Conservation (phyloP, 2,329 filamentous ascomycete genomes). For the Thielaviopsis musarum region DNA sequence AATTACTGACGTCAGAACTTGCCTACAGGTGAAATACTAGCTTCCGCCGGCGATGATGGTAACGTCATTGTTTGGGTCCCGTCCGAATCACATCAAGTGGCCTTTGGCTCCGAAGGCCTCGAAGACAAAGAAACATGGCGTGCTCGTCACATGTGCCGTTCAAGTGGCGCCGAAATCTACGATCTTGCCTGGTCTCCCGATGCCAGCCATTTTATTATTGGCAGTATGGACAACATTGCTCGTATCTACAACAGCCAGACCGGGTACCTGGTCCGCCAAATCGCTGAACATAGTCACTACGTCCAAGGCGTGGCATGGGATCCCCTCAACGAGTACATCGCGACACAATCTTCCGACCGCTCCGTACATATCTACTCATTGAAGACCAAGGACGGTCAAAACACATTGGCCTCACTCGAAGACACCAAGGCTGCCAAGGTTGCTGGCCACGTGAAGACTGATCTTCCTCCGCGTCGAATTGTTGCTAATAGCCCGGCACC, state of each 20-base stretch:
- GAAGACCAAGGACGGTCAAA: slow-evolving; percentile 91
- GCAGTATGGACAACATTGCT: slow-evolving; percentile 98
- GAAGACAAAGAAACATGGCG: slow-evolving; percentile 97
- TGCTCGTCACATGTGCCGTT: slow-evolving; percentile 94
- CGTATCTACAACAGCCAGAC: slow-evolving; percentile 90
- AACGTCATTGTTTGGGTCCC: slow-evolving; percentile 96
- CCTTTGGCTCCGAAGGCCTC: slow-evolving; percentile 65
- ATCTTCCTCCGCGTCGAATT: slow-evolving; percentile 78
- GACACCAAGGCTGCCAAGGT: slow-evolving; percentile 59
- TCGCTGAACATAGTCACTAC: slow-evolving; percentile 94
- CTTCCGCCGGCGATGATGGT: slow-evolving; percentile 90
- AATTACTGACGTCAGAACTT: slow-evolving; percentile 1
- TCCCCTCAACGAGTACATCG: slow-evolving; percentile 92
- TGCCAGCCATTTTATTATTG: slow-evolving; percentile 87
- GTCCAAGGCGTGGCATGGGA: slow-evolving; percentile 98
- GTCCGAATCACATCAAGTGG: slow-evolving; percentile 52
- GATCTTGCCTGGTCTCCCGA: slow-evolving; percentile 99
- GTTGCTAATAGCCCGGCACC: slow-evolving; percentile 84
- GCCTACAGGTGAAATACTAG: slow-evolving; percentile 65
- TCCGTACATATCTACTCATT: slow-evolving; percentile 95
- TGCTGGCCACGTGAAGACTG: slow-evolving; percentile 63
- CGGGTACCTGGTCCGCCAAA: slow-evolving; percentile 64
- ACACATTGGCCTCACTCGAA: slow-evolving; percentile 49
- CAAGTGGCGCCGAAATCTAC: slow-evolving; percentile 90
- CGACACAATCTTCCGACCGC: slow-evolving; percentile 93